Percentiles rank a stretch among this genome's conserved stretches.
Conservation (phyloP, 129 eudicot species). For the Flaveria brownii region DNA sequence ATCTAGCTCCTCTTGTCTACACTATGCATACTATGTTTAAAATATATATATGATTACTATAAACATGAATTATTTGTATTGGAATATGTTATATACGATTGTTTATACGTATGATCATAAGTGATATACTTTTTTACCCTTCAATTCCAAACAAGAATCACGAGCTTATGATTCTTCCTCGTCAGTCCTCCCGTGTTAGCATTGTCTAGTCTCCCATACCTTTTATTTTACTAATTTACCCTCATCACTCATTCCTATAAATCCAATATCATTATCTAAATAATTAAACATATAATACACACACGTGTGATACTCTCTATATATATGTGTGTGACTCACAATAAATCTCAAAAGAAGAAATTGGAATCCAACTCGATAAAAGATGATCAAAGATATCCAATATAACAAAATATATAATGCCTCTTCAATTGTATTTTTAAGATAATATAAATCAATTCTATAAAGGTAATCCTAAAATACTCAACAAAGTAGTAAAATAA, state of each 20-base stretch:
- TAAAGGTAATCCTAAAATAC: too few relatives aligned
- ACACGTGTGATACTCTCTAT: too few relatives aligned
- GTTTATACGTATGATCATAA: constrained; percentile 7
- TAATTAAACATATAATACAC: not conserved
- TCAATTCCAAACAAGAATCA: constrained; percentile 65
- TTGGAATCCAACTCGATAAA: too few relatives aligned
- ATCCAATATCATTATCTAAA: not conserved
- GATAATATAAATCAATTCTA: too few relatives aligned
- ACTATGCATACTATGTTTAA: too few relatives aligned
- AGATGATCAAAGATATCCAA: too few relatives aligned
- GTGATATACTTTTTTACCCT: constrained; percentile 41
- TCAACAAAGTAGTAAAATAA: too few relatives aligned
- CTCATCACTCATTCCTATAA: constrained; percentile 20
- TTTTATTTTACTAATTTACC: constrained; percentile 29
- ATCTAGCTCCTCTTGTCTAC: too few relatives aligned
- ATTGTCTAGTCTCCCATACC: constrained; percentile 42
- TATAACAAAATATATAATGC: too few relatives aligned
- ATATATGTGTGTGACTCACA: too few relatives aligned
- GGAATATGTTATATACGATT: constrained; percentile 5
- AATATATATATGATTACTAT: not conserved
- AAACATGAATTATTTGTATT: not conserved
- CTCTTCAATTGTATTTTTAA: too few relatives aligned
- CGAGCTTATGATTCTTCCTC: constrained; percentile 65
- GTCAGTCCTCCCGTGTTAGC: constrained; percentile 35
- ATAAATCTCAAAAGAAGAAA: too few relatives aligned